Evolutionary conservation across 2,329 filamentous ascomycete genomes (phyloP).

Genomic region (Trichoderma breve): DNA sequence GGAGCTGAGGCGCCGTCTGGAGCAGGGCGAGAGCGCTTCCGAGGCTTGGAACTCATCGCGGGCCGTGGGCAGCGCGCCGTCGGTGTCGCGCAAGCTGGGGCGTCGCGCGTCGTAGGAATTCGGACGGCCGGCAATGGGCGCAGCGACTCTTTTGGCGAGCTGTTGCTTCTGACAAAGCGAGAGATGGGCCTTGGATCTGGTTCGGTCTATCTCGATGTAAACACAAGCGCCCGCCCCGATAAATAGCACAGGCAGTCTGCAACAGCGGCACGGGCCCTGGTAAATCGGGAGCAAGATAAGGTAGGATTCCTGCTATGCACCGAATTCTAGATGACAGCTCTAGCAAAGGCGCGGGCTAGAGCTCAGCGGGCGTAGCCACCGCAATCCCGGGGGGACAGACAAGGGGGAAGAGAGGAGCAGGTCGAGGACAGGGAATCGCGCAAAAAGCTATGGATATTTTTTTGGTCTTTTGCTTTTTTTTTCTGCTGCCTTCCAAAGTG

Average conservation of each 20-base stretch:
- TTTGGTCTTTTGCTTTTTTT: background rate
- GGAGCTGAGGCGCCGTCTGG: background rate
- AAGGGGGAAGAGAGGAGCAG: background rate
- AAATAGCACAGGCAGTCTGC: background rate
- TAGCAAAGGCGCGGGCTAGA: background rate
- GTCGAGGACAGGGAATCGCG: background rate
- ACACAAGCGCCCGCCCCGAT: conserved; percentile 9
- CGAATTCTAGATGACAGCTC: background rate
- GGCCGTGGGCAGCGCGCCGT: conserved; percentile 14
- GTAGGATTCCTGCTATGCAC: conserved; percentile 8
- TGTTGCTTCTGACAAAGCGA: background rate
- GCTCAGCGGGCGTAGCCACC: conserved; percentile 13
- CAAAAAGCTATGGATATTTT: background rate
- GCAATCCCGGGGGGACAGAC: background rate
- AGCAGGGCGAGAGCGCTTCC: conserved; percentile 52
- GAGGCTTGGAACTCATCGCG: conserved; percentile 35
- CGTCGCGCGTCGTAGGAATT: background rate
- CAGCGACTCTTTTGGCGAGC: background rate
- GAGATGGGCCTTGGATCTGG: background rate
- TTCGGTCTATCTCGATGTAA: conserved; percentile 9
- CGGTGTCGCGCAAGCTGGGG: conserved; percentile 4
- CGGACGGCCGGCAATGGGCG: background rate
- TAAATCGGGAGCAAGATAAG: conserved; percentile 1
- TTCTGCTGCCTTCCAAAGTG: background rate
- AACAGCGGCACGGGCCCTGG: conserved; percentile 7